Percentiles rank a stretch among this genome's conserved stretches.
Evolutionary conservation across 2,329 filamentous ascomycete genomes (phyloP).

Genomic region (Colletotrichum tropicale): DNA sequence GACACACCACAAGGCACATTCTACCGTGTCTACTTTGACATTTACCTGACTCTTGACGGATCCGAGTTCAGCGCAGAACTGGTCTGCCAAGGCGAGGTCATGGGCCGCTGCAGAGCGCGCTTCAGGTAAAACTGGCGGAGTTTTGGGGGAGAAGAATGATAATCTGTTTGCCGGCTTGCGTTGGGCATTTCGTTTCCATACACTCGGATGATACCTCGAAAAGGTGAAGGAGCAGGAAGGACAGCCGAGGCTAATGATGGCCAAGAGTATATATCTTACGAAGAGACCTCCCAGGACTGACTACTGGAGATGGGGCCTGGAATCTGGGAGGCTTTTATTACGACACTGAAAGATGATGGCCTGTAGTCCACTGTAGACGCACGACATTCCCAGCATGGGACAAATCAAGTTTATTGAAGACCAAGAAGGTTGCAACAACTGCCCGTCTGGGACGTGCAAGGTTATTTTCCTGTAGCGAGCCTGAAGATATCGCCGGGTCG

Average conservation of each 20-base stretch:
- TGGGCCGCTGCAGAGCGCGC: constrained; percentile 92
- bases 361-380: constrained; percentile 15
- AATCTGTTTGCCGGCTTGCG: neutral
- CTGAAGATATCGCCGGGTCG: neutral
- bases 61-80: constrained; percentile 98
- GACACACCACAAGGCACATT: constrained; percentile 97
- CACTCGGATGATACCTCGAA: constrained; percentile 25
- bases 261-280: constrained; percentile 19
- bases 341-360: constrained; percentile 15
- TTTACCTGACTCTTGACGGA: constrained; percentile 92
- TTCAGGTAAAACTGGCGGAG: constrained; percentile 64
- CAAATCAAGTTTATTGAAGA: constrained; percentile 9
- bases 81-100: constrained; percentile 98
- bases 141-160: neutral
- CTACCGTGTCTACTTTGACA: constrained; percentile 81
- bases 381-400: constrained; percentile 17
- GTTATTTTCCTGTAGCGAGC: neutral
- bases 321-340: constrained; percentile 12
- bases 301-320: constrained; percentile 7
- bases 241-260: constrained; percentile 19
- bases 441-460: neutral
- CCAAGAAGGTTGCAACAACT: neutral
- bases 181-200: constrained; percentile 20
- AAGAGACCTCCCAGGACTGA: constrained; percentile 15
- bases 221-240: constrained; percentile 14